These are phyloP conservation scores for Mentha longifolia DNA, from an alignment of 257 asterid genomes.

Conservation along the genomic window DNA sequence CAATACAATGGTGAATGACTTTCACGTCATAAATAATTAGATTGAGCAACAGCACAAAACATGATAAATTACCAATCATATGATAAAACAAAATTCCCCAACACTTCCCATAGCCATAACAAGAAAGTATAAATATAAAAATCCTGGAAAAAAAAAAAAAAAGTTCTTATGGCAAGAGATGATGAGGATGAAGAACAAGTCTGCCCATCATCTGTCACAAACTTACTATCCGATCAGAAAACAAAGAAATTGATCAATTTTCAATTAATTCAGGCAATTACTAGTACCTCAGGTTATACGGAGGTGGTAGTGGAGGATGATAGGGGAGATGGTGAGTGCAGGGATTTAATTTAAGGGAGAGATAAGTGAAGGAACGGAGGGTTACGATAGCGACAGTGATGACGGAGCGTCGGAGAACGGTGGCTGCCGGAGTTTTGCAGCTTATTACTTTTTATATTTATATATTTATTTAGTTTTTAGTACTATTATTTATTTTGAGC, in stretches of 20 bases:
- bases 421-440: conserved; percentile 48
- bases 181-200: conserved; percentile 93
- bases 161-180: conserved; percentile 98
- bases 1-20: too few species aligned
- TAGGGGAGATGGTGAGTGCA: conserved; percentile 54
- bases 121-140: too few species aligned
- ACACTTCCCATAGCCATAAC: too few species aligned
- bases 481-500: too few species aligned
- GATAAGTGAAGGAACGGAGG: conserved; percentile 63
- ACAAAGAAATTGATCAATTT: not conserved
- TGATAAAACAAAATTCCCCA: too few species aligned
- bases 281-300: conserved; percentile 46
- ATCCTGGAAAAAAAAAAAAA: too few species aligned
- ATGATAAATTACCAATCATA: too few species aligned
- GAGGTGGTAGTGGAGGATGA: conserved; percentile 36
- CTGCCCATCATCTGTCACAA: conserved; percentile 77
- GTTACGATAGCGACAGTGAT: conserved; percentile 72
- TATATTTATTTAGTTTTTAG: too few species aligned
- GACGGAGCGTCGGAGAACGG: conserved; percentile 63
- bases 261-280: not conserved
- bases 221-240: conserved; percentile 64
- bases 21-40: too few species aligned
- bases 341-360: conserved; percentile 71
- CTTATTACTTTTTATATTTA: too few species aligned
- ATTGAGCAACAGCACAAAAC: too few species aligned